Percentiles rank a stretch among this genome's conserved stretches.
Evolutionary conservation across 225 moss, liverwort and hornwort genomes (phyloP).

Genomic region (Ulota crispa): DNA sequence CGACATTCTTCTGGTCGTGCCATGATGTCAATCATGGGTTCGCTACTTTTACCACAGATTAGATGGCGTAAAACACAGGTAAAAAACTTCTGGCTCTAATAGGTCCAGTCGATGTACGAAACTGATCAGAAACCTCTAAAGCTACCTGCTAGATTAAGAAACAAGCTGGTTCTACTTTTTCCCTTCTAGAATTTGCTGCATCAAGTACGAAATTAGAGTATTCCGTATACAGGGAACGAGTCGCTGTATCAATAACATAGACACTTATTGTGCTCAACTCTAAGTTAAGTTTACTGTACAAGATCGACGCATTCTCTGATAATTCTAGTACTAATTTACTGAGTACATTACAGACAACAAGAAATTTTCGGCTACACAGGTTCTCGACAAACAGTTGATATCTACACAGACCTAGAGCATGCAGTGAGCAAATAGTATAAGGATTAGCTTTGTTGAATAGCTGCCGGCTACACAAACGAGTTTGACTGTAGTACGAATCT

Average conservation of each 20-base stretch:
- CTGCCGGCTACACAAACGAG: neutral
- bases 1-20: slow-evolving; percentile 38
- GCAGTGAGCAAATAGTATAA: neutral
- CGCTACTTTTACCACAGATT: neutral
- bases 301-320: neutral
- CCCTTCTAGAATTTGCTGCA: neutral
- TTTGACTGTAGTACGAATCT: neutral
- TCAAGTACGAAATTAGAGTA: neutral
- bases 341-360: neutral
- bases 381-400: neutral
- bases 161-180: neutral
- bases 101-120: neutral
- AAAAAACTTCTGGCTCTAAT: neutral
- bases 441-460: neutral
- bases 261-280: neutral
- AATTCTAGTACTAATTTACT: neutral
- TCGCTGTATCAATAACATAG: neutral
- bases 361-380: neutral
- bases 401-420: neutral
- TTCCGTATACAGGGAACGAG: neutral
- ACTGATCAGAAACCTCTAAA: neutral
- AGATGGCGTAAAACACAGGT: neutral
- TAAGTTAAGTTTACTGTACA: neutral
- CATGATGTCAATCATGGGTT: slow-evolving; percentile 38
- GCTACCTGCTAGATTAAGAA: neutral